phyloP scores from a whole-genome alignment of 2,329 filamentous ascomycete species.

The Fusarium sambucinum region DNA sequence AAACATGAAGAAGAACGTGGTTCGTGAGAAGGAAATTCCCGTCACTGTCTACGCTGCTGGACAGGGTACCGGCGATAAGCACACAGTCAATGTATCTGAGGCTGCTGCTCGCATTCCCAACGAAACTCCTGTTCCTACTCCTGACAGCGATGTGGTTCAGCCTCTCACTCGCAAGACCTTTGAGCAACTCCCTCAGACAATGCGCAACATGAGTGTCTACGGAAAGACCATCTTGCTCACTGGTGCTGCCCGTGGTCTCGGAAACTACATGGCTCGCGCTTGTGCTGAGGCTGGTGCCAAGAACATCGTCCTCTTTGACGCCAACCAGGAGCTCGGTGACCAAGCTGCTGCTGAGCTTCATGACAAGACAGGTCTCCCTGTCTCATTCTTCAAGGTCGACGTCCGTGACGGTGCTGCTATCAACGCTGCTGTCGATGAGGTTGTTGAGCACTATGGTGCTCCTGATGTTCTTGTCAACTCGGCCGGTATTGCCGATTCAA shows the following conservation, averaged over 20 bases:
- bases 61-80: conserved; percentile 64
- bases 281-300: conserved; percentile 81
- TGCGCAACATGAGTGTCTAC: conserved; percentile 76
- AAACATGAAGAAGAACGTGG: conserved; percentile 63
- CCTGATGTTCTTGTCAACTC: conserved; percentile 84
- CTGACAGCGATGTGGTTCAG: conserved; percentile 62
- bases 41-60: conserved; percentile 64
- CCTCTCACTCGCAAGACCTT: conserved; percentile 67
- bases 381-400: conserved; percentile 83
- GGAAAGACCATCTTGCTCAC: conserved; percentile 80
- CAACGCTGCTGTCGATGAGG: conserved; percentile 74
- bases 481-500: conserved; percentile 84
- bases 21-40: conserved; percentile 68
- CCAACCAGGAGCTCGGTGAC: conserved; percentile 80
- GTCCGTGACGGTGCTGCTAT: conserved; percentile 79
- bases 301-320: conserved; percentile 80
- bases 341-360: conserved; percentile 76
- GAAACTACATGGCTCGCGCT: conserved; percentile 83
- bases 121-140: conserved; percentile 54
- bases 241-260: conserved; percentile 80
- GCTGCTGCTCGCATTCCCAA: conserved; percentile 58
- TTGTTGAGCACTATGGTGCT: conserved; percentile 74
- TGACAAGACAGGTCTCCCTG: conserved; percentile 77
- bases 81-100: conserved; percentile 65
- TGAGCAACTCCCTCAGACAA: conserved; percentile 70